Evolutionary conservation across 306 rosid genomes (phyloP).

Genomic region (Coriaria nepalensis): DNA sequence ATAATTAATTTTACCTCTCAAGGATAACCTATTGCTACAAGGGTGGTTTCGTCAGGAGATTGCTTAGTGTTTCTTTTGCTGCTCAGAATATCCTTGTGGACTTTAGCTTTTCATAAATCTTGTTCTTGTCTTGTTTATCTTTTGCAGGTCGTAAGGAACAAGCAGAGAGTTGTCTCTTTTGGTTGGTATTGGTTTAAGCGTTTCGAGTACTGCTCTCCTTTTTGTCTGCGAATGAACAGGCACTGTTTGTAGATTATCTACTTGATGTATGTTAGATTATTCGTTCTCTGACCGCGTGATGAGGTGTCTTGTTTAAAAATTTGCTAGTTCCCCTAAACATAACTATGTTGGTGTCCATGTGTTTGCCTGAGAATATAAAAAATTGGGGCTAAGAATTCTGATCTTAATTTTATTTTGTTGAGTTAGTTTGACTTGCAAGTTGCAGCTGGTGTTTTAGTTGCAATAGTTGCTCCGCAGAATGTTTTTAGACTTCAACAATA

Average conservation of each 20-base stretch:
- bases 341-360: slow-evolving; percentile 2
- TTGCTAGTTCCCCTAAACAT: slow-evolving; percentile 4
- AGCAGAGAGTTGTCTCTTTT: slow-evolving; percentile 31
- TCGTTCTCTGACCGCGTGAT: slow-evolving; percentile 22
- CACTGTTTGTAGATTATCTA: slow-evolving; percentile 53
- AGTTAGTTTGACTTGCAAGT: too few species aligned
- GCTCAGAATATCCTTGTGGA: slow-evolving; percentile 24
- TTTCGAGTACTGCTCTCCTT: slow-evolving; percentile 60
- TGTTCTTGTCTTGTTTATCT: slow-evolving; percentile 35
- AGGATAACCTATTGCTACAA: slow-evolving; percentile 18
- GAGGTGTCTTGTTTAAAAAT: slow-evolving; percentile 15
- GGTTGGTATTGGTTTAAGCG: slow-evolving; percentile 51
- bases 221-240: slow-evolving; percentile 49
- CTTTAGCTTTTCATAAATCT: slow-evolving; percentile 44
- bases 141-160: slow-evolving; percentile 73
- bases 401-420: too few species aligned
- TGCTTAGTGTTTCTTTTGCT: slow-evolving; percentile 57
- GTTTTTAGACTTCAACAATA: too few species aligned
- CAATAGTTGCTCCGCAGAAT: too few species aligned
- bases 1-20: neutral
- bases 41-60: slow-evolving; percentile 35
- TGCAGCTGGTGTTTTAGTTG: too few species aligned
- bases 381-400: too few species aligned
- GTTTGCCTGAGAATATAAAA: too few species aligned
- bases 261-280: slow-evolving; percentile 79